Conservation (phyloP, 768 basidiomycete species). For the Chlorophyllum brunneum region DNA sequence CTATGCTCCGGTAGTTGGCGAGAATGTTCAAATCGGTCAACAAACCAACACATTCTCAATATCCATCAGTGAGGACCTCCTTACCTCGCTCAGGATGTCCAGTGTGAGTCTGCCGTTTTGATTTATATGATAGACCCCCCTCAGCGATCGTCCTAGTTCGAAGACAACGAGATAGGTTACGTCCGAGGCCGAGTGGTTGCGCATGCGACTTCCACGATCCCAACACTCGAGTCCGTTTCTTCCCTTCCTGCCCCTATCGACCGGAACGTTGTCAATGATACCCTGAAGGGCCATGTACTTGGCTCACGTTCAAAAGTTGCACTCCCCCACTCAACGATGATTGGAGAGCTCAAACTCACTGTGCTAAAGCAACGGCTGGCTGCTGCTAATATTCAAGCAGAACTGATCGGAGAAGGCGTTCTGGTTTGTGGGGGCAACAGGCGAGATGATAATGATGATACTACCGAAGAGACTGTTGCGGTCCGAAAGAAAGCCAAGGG, state of each 20-base stretch:
- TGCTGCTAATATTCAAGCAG: slow-evolving; percentile 76
- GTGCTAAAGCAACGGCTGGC: slow-evolving; percentile 79
- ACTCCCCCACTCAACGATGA: slow-evolving; percentile 90
- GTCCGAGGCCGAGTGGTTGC: slow-evolving; percentile 85
- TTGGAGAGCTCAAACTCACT: slow-evolving; percentile 93
- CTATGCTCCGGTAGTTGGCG: slow-evolving; percentile 70
- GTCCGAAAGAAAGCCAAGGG: slow-evolving; percentile 87
- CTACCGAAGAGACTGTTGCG: slow-evolving; percentile 68
- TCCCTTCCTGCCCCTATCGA: slow-evolving; percentile 24
- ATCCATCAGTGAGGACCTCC: slow-evolving; percentile 85
- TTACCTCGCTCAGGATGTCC: slow-evolving; percentile 80
- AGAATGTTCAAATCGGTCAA: slow-evolving; percentile 88
- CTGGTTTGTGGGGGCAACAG: slow-evolving; percentile 77
- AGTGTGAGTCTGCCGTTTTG: slow-evolving; percentile 49
- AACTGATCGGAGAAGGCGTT: slow-evolving; percentile 96
- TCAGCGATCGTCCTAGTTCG: slow-evolving; percentile 56
- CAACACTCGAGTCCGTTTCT: slow-evolving; percentile 73
- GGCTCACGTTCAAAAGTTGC: slow-evolving; percentile 64
- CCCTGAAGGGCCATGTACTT: slow-evolving; percentile 39
- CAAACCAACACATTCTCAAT: slow-evolving; percentile 94
- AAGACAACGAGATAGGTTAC: slow-evolving; percentile 95
- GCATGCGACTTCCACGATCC: slow-evolving; percentile 84
- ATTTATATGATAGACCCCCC: slow-evolving; percentile 1
- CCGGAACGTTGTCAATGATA: slow-evolving; percentile 18
- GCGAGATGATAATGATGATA: slow-evolving; percentile 34